phyloP scores from a whole-genome alignment of 108 stramenopile species.

The Fragilariopsis cylindrus region DNA sequence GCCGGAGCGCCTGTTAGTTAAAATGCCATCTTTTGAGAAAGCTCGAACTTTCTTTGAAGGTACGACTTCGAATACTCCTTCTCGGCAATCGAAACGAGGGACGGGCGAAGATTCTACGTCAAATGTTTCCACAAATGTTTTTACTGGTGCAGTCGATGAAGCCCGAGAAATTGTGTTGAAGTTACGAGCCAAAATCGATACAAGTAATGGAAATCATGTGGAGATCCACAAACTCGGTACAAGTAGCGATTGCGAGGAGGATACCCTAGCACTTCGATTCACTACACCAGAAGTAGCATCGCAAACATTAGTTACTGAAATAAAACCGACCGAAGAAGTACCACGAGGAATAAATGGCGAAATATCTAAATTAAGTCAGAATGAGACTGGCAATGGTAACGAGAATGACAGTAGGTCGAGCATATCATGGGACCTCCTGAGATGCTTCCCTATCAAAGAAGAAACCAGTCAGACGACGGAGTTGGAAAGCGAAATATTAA shows the following conservation, averaged over 20 bases:
- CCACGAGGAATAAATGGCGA: not conserved
- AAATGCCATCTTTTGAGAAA: conserved; percentile 34
- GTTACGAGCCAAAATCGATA: conserved; percentile 15
- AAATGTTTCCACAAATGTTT: not conserved
- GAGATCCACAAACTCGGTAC: not conserved
- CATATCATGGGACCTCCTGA: conserved; percentile 8
- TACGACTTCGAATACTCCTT: not conserved
- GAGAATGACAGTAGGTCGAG: not conserved
- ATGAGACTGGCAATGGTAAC: conserved; percentile 15
- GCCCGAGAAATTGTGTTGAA: conserved; percentile 8
- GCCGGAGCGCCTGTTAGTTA: conserved; percentile 28
- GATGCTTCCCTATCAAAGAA: conserved; percentile 8
- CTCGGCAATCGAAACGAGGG: conserved; percentile 21
- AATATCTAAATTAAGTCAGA: not conserved
- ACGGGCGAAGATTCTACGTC: not conserved
- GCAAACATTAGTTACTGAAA: not conserved
- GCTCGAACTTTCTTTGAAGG: conserved; percentile 23
- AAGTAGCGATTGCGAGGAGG: not conserved
- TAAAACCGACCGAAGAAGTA: not conserved
- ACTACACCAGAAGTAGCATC: not conserved
- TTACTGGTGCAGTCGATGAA: conserved; percentile 18
- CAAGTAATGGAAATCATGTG: not conserved
- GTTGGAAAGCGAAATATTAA: conserved; percentile 41
- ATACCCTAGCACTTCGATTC: not conserved
- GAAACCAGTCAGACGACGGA: not conserved